Percentiles rank a stretch among this genome's conserved stretches.
Conservation (phyloP, 1,284 basidiomycete species). For the Ganoderma lucidum region DNA sequence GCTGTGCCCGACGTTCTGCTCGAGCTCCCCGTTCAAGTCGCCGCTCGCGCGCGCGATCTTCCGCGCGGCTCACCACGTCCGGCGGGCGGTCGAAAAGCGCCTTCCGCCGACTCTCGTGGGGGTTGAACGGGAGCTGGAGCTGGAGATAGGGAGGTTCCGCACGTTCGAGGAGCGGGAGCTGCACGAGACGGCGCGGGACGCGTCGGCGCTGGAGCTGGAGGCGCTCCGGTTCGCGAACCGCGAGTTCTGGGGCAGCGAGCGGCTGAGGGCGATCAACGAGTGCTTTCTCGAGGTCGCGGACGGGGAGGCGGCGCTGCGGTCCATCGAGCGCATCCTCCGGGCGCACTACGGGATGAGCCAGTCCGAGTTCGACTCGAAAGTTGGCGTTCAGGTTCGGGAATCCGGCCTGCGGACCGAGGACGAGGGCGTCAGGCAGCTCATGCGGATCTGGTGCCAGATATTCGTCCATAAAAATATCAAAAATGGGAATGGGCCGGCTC, state of each 20-base stretch:
- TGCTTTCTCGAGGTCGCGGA: background rate
- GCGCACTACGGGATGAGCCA: background rate
- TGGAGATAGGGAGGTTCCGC: too few species aligned
- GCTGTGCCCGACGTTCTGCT: slow-evolving; percentile 14
- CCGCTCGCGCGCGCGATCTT: slow-evolving; percentile 18
- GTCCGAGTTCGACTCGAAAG: background rate
- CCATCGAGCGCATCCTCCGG: background rate
- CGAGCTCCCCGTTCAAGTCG: slow-evolving; percentile 17
- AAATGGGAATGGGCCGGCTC: background rate
- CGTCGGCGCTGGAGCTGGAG: background rate
- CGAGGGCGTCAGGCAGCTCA: slow-evolving; percentile 12
- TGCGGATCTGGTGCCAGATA: slow-evolving; percentile 11
- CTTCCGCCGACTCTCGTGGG: too few species aligned
- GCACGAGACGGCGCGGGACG: background rate
- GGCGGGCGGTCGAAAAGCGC: too few species aligned
- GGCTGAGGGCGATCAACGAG: background rate
- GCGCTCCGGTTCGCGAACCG: slow-evolving; percentile 6
- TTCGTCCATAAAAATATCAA: background rate
- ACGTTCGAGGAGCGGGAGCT: slow-evolving; percentile 6
- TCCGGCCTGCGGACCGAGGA: background rate
- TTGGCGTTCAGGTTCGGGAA: background rate
- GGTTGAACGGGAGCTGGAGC: too few species aligned
- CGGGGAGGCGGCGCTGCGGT: background rate
- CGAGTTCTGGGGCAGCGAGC: slow-evolving; percentile 2
- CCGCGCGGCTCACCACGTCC: too few species aligned